A percentile compares a stretch with the other conserved stretches of the same genome.
These are phyloP conservation scores for Pichia sp. DNA, from an alignment of 1,139 yeast genomes.

Conservation along the genomic window DNA sequence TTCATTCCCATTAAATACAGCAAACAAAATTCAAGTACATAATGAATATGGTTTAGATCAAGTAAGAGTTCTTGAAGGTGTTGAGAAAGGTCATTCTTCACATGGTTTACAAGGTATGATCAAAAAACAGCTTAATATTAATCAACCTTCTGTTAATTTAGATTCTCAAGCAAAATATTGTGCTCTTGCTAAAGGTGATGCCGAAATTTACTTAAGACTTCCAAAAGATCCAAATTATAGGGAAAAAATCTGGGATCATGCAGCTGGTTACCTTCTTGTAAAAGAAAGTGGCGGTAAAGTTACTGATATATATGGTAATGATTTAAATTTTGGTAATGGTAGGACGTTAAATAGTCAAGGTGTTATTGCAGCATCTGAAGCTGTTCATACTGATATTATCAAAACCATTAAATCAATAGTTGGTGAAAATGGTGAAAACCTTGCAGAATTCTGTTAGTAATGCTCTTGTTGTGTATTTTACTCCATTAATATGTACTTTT, in stretches of 20 bases:
- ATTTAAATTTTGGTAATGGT: constrained; percentile 84
- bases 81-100: constrained; percentile 94
- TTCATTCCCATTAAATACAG: constrained; percentile 33
- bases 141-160: constrained; percentile 54
- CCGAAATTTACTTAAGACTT: constrained; percentile 83
- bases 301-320: constrained; percentile 70
- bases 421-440: constrained; percentile 29
- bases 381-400: constrained; percentile 57
- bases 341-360: constrained; percentile 80
- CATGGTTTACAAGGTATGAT: constrained; percentile 81
- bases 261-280: constrained; percentile 85
- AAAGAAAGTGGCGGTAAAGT: constrained; percentile 90
- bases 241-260: constrained; percentile 99
- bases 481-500: too few species aligned
- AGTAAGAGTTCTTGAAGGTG: constrained; percentile 85
- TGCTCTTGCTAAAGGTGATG: constrained; percentile 82
- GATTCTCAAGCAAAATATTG: constrained; percentile 98
- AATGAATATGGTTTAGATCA: constrained; percentile 37
- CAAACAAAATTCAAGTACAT: constrained; percentile 36
- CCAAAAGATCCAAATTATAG: constrained; percentile 72
- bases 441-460: constrained; percentile 21
- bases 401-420: constrained; percentile 42
- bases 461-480: too few species aligned
- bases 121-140: constrained; percentile 57
- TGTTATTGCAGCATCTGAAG: constrained; percentile 77